Evolutionary conservation across 208 protist species (phyloP).

Genomic region (Trypanosoma cruzi): DNA sequence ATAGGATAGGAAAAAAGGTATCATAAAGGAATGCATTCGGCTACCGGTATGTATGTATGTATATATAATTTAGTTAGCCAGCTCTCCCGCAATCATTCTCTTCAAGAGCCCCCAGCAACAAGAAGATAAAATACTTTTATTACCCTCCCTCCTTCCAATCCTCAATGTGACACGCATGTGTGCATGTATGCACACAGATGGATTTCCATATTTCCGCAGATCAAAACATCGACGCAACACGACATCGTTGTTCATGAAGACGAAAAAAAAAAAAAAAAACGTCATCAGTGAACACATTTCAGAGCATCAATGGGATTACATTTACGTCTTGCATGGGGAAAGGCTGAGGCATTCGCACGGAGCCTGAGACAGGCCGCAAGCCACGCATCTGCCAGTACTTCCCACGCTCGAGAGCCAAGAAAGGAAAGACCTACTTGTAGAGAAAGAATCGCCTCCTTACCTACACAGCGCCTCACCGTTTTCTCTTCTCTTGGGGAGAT

Average conservation of each 20-base stretch:
- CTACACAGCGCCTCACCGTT: conserved; percentile 13
- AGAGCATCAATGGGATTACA: not conserved
- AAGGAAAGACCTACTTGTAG: conserved; percentile 20
- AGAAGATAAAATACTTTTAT: too few species aligned
- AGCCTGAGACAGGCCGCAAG: conserved; percentile 4
- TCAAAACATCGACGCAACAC: too few species aligned
- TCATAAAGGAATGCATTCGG: too few species aligned
- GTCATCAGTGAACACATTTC: not conserved
- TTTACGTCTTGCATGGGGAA: conserved; percentile 9
- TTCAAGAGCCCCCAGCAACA: too few species aligned
- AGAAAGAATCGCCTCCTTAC: conserved; percentile 29
- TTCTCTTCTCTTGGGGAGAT: not conserved
- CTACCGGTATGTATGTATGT: not conserved
- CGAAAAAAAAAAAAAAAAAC: not conserved
- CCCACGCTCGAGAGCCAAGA: conserved; percentile 30
- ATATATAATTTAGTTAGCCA: not conserved
- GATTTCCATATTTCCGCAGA: too few species aligned
- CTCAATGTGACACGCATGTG: too few species aligned
- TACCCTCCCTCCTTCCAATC: too few species aligned
- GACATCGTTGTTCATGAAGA: not conserved
- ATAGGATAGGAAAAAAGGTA: too few species aligned
- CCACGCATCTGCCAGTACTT: conserved; percentile 34
- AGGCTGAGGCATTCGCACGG: not conserved
- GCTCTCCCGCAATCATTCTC: too few species aligned
- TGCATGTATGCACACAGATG: too few species aligned